Conservation (phyloP, 192 early-diverging fungal genomes). For the Mortierella alpina region DNA sequence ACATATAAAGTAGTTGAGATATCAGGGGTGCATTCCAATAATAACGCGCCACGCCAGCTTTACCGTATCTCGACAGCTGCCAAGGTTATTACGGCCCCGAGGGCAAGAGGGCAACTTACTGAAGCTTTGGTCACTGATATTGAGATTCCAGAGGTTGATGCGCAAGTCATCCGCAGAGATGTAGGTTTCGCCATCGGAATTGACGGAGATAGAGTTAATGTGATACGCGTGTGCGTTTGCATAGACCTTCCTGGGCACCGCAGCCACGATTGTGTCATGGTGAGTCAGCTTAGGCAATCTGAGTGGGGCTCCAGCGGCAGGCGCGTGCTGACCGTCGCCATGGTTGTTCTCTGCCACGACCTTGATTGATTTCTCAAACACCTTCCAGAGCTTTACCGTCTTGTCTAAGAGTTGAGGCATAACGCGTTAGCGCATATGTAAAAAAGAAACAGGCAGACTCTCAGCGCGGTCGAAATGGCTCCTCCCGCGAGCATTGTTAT, state of each 20-base stretch:
- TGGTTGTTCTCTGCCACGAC: conserved; percentile 94
- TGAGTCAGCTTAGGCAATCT: conserved; percentile 89
- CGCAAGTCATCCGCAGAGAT: conserved; percentile 97
- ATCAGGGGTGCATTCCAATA: not conserved
- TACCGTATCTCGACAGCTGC: not conserved
- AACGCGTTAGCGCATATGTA: not conserved
- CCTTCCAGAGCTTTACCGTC: conserved; percentile 99
- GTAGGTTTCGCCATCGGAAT: conserved; percentile 98
- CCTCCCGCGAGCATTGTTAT: too few relatives aligned
- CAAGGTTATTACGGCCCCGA: not conserved
- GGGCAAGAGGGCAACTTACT: conserved; percentile 58
- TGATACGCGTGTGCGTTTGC: conserved; percentile 98
- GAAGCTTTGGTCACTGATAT: conserved; percentile 98
- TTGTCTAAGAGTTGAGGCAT: conserved; percentile 75
- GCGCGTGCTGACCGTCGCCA: conserved; percentile 65
- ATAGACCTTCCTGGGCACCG: conserved; percentile 94
- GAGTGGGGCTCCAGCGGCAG: conserved; percentile 59
- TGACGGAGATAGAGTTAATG: conserved; percentile 99
- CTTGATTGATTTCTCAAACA: conserved; percentile 97
- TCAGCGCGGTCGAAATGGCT: too few relatives aligned
- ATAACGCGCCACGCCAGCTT: not conserved
- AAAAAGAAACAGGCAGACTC: not conserved
- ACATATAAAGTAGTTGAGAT: not conserved
- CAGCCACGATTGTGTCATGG: conserved; percentile 96
- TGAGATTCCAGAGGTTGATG: conserved; percentile 99